Base-by-base conservation (phyloP, 2,329 filamentous ascomycete species). In the Akanthomyces muscarius region DNA sequence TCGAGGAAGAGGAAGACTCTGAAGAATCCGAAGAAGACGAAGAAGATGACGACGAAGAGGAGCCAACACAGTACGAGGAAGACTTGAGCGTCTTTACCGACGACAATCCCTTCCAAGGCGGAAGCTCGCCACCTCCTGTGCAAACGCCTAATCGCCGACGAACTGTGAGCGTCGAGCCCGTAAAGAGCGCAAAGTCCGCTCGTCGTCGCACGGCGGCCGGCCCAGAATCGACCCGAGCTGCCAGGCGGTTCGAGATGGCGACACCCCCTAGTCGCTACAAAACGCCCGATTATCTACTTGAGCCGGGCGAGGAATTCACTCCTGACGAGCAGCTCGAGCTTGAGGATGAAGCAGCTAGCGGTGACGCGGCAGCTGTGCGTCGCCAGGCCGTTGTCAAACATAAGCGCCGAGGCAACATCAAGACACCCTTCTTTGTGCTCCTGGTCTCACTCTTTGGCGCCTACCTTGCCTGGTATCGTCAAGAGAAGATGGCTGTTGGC, bases 401-500 rank as follows among this genome's bases (percentile, higher is more conserved):
- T 33, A 69, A 68, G 18, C 76, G 75, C 7, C 80, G 79, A 63
- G 74, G 79, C 10, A 80, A 81, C 28, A 76, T 87, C 38, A 84
- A 84, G 64, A 86, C 86, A 0, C 88, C 91, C 18, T 80, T 94
- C 2, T 86, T 86, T 73, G 85, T 92, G 6, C 80, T 97, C 2
- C 73, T 94, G 3, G 72, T 90, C 23, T 87, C 89, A 0, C 76
- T 95, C 11, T 74, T 95, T 7, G 84, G 84, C 38, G 86, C 89
- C 0, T 91, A 96, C 66, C 89, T 83, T 36, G 85, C 85, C 10
- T 95, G 93, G 85, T 99, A 93, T 79, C 84, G 94, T 55, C 91
- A 97, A 72, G 95, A 99, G 76, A 98, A 98, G 81, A 80, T 97
- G n/a, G 89, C 91, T 18, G 91, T 98, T 23, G 95, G 96, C 41